These are phyloP conservation scores for Xylaria sp. DNA, from an alignment of 2,329 filamentous ascomycete species.

Conservation along the genomic window DNA sequence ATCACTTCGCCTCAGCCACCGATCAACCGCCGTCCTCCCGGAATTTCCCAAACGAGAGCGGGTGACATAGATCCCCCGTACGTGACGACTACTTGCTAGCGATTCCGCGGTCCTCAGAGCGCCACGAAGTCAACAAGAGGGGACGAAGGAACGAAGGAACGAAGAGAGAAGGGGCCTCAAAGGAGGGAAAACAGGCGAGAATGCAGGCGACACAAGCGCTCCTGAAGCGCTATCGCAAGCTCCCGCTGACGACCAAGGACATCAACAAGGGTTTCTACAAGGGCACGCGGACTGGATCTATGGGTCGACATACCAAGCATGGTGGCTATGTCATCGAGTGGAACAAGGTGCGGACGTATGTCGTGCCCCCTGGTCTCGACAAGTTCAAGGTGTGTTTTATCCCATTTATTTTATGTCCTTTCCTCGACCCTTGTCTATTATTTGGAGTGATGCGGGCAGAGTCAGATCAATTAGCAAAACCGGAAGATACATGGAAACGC, in stretches of 20 bases:
- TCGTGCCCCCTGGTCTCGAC: slow-evolving; percentile 75
- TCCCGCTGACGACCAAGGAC: slow-evolving; percentile 90
- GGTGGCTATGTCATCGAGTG: slow-evolving; percentile 89
- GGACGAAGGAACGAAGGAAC: no score
- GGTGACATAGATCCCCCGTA: no score
- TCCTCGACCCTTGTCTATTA: background rate
- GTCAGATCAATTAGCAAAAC: background rate
- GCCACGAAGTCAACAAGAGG: no score
- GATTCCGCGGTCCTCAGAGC: background rate
- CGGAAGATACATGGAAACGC: background rate
- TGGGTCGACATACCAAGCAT: slow-evolving; percentile 85
- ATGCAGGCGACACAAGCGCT: slow-evolving; percentile 78
- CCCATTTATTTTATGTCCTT: background rate
- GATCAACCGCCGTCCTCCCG: no score
- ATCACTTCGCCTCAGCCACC: slow-evolving; percentile 2
- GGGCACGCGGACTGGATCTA: slow-evolving; percentile 87
- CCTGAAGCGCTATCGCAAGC: slow-evolving; percentile 75
- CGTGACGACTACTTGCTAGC: background rate
- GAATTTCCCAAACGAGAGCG: no score
- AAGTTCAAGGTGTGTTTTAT: slow-evolving; percentile 73
- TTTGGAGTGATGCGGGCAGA: background rate
- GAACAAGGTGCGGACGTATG: slow-evolving; percentile 89
- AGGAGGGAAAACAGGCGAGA: no score
- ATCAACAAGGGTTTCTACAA: slow-evolving; percentile 97
- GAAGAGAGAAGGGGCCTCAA: no score